A percentile compares a stretch with the other conserved stretches of the same genome.
Conservation (phyloP, 2,329 filamentous ascomycete species). For the Teratosphaeria viscida region DNA sequence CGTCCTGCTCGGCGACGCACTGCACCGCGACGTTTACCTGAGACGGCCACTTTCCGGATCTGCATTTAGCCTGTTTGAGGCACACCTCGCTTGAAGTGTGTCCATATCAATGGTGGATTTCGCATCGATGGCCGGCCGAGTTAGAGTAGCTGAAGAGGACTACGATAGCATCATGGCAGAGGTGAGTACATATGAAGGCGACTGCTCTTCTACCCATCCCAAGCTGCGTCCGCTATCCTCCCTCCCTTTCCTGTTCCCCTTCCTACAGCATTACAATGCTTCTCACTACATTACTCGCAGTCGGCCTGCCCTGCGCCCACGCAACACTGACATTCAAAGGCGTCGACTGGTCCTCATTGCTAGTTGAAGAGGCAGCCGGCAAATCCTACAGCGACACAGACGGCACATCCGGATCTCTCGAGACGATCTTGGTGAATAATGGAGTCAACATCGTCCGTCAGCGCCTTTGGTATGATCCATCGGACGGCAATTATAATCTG, state of each 20-base stretch:
- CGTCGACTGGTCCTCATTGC: constrained; percentile 28
- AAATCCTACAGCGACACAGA: constrained; percentile 25
- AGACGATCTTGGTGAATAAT: constrained; percentile 12
- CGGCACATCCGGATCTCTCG: constrained; percentile 19
- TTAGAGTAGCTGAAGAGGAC: background rate
- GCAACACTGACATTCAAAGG: constrained; percentile 23
- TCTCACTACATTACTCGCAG: background rate
- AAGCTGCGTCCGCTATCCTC: no score
- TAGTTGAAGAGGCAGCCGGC: constrained; percentile 25
- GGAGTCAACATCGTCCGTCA: constrained; percentile 19
- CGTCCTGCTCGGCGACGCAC: no score
- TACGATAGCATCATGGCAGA: background rate
- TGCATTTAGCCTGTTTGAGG: background rate
- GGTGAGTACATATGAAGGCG: background rate
- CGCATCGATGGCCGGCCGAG: background rate
- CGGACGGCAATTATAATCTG: constrained; percentile 19
- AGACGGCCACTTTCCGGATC: background rate
- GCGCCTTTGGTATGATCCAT: constrained; percentile 22
- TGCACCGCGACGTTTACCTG: no score
- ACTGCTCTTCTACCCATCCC: no score
- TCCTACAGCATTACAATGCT: background rate
- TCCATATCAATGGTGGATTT: background rate
- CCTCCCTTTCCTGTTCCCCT: background rate
- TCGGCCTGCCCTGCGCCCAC: background rate
- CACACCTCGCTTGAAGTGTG: background rate